Evolutionary conservation across 2,329 filamentous ascomycete species (phyloP), one percentile per base, ranked within the genome.

Genomic region (Sporothrix dimorphospora): DNA sequence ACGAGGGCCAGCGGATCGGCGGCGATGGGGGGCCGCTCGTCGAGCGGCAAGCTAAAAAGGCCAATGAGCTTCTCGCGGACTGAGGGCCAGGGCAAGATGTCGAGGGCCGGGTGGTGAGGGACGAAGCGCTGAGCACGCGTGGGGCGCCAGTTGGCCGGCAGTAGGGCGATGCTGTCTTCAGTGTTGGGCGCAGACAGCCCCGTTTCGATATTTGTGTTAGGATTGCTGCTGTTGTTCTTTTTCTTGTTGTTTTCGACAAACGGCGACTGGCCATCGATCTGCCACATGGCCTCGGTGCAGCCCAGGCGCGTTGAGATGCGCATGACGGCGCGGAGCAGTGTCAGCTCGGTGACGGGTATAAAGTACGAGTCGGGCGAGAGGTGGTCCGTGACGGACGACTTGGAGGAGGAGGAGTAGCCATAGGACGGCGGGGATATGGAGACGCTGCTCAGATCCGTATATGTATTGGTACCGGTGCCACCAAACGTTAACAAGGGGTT

Each of bases 41-140:
- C 78, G 2, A 83, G 81, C 0, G 86, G 87, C 40, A 89, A 78
- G 19, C 80, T 80, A 69, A 89, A 80, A 42, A 89, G 79, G 73
- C 81, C 81, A 74, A 90, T 86, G 19, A 72, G 27, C 34, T 70
- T 67, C 16, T 73, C 73, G 73, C 73, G 73, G 21, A 70, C 68
- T 4, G 77, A 79, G 1, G 88, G 86, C 88, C 87, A 90, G 0
- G 87, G 88, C 1, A 90, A 78, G 38, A 89, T 79, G 76, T 90
- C 88, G 12, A 90, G 77, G 14, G 88, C 72, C 1, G 88, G 87
- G 75, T 89, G 88, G 74, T 90, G 88, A 1, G 86, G 84, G 16
- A 87, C 79, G 1, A 81, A 75, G 9, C 82, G 76, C 76, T 89
- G 88, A 0, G 83, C 81, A 11, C 79, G 70, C 0, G 86, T 89